Conservation (phyloP, 495 filamentous ascomycete genomes). For the Penicillium soppii region DNA sequence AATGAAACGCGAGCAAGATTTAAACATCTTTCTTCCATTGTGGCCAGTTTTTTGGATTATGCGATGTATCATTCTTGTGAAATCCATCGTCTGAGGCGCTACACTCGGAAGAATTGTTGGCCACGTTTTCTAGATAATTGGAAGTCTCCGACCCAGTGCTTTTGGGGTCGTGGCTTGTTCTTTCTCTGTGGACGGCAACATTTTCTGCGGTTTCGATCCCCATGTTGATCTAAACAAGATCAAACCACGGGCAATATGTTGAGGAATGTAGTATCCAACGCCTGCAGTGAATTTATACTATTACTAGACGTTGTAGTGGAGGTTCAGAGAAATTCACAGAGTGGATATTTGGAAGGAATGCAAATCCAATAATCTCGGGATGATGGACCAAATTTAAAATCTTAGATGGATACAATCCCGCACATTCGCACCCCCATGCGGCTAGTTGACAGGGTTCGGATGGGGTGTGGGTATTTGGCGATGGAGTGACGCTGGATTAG, state of each 20-base stretch:
- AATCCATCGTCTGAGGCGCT: not conserved
- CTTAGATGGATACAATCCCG: not conserved
- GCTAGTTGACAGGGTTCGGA: not conserved
- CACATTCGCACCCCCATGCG: conserved; percentile 7
- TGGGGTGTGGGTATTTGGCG: conserved; percentile 5
- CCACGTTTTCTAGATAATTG: conserved; percentile 18
- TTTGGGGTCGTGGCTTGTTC: conserved; percentile 6
- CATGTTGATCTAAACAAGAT: not conserved
- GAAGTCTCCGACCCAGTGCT: conserved; percentile 4
- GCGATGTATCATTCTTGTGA: conserved; percentile 1
- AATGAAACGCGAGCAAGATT: conserved; percentile 38
- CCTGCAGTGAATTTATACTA: too few species aligned
- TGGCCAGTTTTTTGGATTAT: conserved; percentile 28
- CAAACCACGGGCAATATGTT: not conserved
- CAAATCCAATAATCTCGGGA: too few species aligned
- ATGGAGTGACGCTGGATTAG: conserved; percentile 2
- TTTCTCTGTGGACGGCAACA: not conserved
- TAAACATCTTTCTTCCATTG: conserved; percentile 33
- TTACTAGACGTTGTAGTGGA: too few species aligned
- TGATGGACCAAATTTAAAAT: too few species aligned
- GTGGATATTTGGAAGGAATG: too few species aligned
- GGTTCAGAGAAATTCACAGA: not conserved
- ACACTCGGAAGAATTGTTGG: not conserved
- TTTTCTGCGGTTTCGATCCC: not conserved
- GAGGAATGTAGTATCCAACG: too few species aligned